Base-by-base conservation (phyloP, 2,329 filamentous ascomycete species). In the Botryotinia convoluta region DNA sequence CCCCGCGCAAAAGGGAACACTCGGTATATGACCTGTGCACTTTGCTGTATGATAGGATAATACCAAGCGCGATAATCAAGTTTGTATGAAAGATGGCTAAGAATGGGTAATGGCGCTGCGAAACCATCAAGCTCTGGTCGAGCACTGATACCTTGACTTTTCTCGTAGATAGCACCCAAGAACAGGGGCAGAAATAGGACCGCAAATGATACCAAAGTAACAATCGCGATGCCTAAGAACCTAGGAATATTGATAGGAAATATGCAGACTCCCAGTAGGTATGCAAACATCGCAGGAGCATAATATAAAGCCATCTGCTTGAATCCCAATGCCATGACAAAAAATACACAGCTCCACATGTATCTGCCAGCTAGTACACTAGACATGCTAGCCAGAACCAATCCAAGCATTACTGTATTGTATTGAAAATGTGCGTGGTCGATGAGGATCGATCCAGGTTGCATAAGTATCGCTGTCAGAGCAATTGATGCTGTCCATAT, bases 271-370 rank as follows among this genome's bases (percentile, higher is more conserved):
- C 95, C 96, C 0, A 98, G 85, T 2, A 99, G 89, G 80, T 95
- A 99, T 45, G 94, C 92, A 81, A 98, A 98, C 73, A 98, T 91
- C 32, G 92, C 91, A 22, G 97, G 95, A 4, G 97, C 94, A 82
- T 98, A 99, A 84, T 98, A 99, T 26, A 99, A 87, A 1, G 95
- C 95, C 97, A 99, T 99, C 83, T 99, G 96, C 85, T 99, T 99
- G 86, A 98, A 99, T 9, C 94, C 94, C n/a, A 99, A 86, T 4
- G 95, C 93, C 26, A 89, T 90, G 10, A 99, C 96, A 78, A 99
- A 99, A 84, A 97, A 97, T 74, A 97, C 89, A 75, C 93, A 94
- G 39, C 93, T 90, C 94, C 95, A 98, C 75, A 97, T 88, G 79
- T 91, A 91, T 67, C 94, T 89, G 6, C 93, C 93, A 4, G 94